A percentile compares a stretch with the other conserved stretches of the same genome.
Conservation (phyloP, 2,329 filamentous ascomycete species). For the Phaeosphaeriaceae sp. region DNA sequence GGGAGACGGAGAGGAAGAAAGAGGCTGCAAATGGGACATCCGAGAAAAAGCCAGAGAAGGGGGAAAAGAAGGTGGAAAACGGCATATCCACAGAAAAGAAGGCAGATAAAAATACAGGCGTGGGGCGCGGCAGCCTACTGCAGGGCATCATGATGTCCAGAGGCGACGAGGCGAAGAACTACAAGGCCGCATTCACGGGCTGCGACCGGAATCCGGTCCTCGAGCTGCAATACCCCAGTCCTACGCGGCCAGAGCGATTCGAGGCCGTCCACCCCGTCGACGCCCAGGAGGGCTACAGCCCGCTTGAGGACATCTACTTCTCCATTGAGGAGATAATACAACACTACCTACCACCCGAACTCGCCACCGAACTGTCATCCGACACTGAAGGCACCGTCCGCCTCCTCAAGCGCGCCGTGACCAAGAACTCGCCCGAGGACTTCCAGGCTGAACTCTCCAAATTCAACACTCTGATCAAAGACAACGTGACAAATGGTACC, state of each 20-base stretch:
- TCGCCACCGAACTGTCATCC: slow-evolving; percentile 72
- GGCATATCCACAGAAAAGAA: slow-evolving; percentile 2
- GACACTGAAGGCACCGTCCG: slow-evolving; percentile 77
- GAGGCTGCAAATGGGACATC: slow-evolving; percentile 8
- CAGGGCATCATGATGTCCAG: slow-evolving; percentile 53
- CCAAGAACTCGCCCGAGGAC: slow-evolving; percentile 69
- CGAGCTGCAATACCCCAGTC: slow-evolving; percentile 84
- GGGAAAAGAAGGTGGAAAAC: slow-evolving; percentile 9
- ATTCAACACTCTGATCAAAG: slow-evolving; percentile 76
- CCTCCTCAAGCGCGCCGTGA: slow-evolving; percentile 76
- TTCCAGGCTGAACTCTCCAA: slow-evolving; percentile 76
- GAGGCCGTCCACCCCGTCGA: slow-evolving; percentile 37
- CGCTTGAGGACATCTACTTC: slow-evolving; percentile 75
- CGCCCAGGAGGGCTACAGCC: slow-evolving; percentile 52
- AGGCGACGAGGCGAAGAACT: slow-evolving; percentile 53
- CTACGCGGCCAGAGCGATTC: slow-evolving; percentile 68
- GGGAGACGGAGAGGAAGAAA: slow-evolving; percentile 18
- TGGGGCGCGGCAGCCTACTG: slow-evolving; percentile 36
- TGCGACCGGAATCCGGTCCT: slow-evolving; percentile 58
- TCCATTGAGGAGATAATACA: slow-evolving; percentile 68
- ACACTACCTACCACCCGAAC: slow-evolving; percentile 77
- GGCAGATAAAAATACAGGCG: slow-evolving; percentile 17
- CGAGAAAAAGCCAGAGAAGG: background rate
- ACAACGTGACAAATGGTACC: slow-evolving; percentile 71
- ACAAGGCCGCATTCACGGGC: slow-evolving; percentile 59